A percentile compares a stretch with the other conserved stretches of the same genome.
phyloP scores from a whole-genome alignment of 495 filamentous ascomycete genomes.

The Trypethelium eluteriae region DNA sequence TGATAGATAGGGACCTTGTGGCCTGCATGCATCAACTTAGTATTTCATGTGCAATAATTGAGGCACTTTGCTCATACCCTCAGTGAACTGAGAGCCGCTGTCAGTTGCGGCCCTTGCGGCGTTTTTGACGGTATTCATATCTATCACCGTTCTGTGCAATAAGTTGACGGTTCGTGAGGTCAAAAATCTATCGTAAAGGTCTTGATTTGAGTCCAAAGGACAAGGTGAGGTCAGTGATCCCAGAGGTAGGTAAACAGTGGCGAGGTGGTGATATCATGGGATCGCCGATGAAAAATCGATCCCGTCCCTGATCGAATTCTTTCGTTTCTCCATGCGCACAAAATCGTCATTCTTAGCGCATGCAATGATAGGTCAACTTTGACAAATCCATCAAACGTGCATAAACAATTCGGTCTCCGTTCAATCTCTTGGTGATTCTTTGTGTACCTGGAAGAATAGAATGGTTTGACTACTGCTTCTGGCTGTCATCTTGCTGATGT shows the following conservation, averaged over 20 bases:
- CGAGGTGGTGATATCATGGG: background rate
- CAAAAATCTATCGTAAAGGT: background rate
- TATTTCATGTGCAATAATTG: background rate
- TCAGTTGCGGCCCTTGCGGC: slow-evolving; percentile 6
- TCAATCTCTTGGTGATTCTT: too few species aligned
- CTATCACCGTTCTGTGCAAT: background rate
- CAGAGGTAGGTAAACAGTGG: background rate
- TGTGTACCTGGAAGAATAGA: too few species aligned
- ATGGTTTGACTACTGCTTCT: too few species aligned
- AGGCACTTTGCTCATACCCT: slow-evolving; percentile 14
- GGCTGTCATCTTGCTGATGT: too few species aligned
- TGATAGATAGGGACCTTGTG: slow-evolving; percentile 61
- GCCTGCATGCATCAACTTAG: slow-evolving; percentile 39
- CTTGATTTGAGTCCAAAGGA: background rate
- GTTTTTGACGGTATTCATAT: slow-evolving; percentile 9
- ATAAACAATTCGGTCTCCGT: too few species aligned
- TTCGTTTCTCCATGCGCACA: background rate
- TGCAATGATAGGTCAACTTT: too few species aligned
- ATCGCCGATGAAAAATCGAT: slow-evolving; percentile 9
- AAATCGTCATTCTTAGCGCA: background rate
- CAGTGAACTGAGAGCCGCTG: slow-evolving; percentile 21
- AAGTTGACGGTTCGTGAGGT: background rate
- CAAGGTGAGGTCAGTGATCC: background rate
- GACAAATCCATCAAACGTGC: too few species aligned
- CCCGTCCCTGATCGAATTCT: slow-evolving; percentile 6